Evolutionary conservation across 306 rosid species (phyloP).

Genomic region (Trifolium fragiferum): DNA sequence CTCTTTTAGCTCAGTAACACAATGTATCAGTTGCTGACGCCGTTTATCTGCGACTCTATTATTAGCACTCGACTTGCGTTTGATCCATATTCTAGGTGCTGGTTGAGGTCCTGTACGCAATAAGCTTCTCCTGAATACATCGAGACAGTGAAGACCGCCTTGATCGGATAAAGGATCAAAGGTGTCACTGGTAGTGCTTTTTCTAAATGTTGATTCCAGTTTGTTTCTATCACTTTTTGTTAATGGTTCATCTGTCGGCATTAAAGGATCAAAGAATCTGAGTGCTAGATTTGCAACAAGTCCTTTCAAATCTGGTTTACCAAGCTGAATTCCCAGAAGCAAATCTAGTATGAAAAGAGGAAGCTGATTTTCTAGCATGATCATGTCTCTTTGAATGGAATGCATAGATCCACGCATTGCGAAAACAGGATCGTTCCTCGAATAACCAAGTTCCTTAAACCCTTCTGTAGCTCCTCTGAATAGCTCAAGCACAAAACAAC

Average conservation of each 20-base stretch:
- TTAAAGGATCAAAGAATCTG: conserved; percentile 73
- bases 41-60: conserved; percentile 79
- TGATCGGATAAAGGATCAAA: conserved; percentile 77
- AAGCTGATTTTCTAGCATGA: conserved; percentile 89
- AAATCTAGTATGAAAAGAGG: conserved; percentile 73
- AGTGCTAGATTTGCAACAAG: conserved; percentile 65
- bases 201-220: conserved; percentile 59
- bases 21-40: conserved; percentile 76
- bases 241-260: conserved; percentile 85
- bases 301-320: conserved; percentile 57
- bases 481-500: conserved; percentile 78
- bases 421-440: conserved; percentile 81
- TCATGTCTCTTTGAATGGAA: conserved; percentile 88
- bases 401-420: conserved; percentile 96
- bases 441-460: conserved; percentile 67
- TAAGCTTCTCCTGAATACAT: conserved; percentile 75
- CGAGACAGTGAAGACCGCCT: conserved; percentile 82
- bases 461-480: conserved; percentile 77
- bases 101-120: conserved; percentile 62
- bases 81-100: conserved; percentile 65
- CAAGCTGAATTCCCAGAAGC: conserved; percentile 64
- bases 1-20: conserved; percentile 83
- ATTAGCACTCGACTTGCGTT: conserved; percentile 56
- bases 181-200: conserved; percentile 13
- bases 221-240: conserved; percentile 62